Percentiles rank a stretch among this genome's conserved stretches.
Evolutionary conservation across 2,329 filamentous ascomycete genomes (phyloP).

Genomic region (Paraphoma chrysanthemicola): DNA sequence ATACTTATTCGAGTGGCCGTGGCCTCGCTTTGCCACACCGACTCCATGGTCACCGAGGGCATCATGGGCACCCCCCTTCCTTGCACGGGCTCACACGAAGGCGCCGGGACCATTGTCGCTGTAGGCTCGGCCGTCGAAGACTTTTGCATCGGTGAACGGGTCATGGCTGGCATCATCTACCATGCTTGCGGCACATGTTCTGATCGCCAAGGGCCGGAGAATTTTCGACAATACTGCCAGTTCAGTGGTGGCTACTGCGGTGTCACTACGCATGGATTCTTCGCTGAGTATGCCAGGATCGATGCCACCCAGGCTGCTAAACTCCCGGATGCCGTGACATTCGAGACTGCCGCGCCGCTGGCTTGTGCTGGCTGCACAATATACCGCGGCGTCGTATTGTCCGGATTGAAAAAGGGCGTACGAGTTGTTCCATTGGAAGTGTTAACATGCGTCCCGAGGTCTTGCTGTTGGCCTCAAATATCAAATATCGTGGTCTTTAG

Average conservation of each 20-base stretch:
- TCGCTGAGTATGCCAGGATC: constrained; percentile 48
- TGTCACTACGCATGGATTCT: constrained; percentile 59
- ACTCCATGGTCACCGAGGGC: constrained; percentile 62
- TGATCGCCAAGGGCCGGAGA: constrained; percentile 60
- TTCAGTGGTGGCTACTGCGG: constrained; percentile 10
- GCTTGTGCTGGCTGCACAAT: constrained; percentile 59
- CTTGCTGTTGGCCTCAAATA: too few relatives aligned
- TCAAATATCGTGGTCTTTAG: too few relatives aligned
- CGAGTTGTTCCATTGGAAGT: too few relatives aligned
- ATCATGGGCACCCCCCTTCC: constrained; percentile 59
- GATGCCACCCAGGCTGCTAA: constrained; percentile 20
- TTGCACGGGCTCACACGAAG: constrained; percentile 56
- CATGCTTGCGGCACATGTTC: constrained; percentile 61
- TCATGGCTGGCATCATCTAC: constrained; percentile 63
- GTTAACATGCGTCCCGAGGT: too few relatives aligned
- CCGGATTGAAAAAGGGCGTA: constrained; percentile 69
- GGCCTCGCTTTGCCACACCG: constrained; percentile 69
- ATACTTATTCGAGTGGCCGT: constrained; percentile 67
- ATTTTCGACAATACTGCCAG: constrained; percentile 61
- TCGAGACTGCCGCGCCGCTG: constrained; percentile 34
- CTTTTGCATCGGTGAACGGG: constrained; percentile 60
- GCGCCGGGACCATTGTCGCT: constrained; percentile 61
- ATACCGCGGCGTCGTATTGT: constrained; percentile 81
- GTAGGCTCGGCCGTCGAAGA: constrained; percentile 51
- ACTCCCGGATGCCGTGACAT: constrained; percentile 25